phyloP scores from a whole-genome alignment of 129 eudicot species.

The Lactuca saligna region DNA sequence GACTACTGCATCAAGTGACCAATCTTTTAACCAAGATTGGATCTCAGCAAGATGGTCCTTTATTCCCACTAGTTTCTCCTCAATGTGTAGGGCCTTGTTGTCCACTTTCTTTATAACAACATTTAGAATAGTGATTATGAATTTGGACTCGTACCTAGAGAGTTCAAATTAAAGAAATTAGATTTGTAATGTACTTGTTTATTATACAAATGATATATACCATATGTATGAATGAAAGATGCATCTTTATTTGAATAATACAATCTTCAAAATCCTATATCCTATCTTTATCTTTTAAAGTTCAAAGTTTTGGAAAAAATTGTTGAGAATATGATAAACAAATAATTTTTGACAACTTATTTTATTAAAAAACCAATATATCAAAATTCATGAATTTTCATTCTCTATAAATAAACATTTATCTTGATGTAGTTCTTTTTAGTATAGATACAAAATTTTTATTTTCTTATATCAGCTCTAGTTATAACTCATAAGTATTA shows the following conservation, averaged over 20 bases:
- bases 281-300: neutral
- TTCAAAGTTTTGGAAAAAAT: too few species aligned
- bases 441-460: too few species aligned
- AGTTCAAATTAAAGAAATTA: neutral
- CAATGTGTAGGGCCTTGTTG: neutral
- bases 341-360: too few species aligned
- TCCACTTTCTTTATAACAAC: slow-evolving; percentile 5
- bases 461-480: too few species aligned
- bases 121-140: slow-evolving; percentile 2
- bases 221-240: too few species aligned
- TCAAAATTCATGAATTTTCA: too few species aligned
- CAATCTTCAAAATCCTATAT: neutral
- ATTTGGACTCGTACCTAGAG: neutral
- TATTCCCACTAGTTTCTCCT: slow-evolving; percentile 9
- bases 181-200: neutral
- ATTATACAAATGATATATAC: neutral
- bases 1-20: neutral
- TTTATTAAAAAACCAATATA: too few species aligned
- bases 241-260: neutral
- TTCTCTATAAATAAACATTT: too few species aligned
- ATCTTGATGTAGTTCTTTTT: too few species aligned
- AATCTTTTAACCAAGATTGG: slow-evolving; percentile 19
- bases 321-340: too few species aligned
- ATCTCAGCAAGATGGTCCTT: neutral
- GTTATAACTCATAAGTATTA: too few species aligned